Base-by-base conservation (phyloP, 305 asterid species). In the Rubia tinctorum region DNA sequence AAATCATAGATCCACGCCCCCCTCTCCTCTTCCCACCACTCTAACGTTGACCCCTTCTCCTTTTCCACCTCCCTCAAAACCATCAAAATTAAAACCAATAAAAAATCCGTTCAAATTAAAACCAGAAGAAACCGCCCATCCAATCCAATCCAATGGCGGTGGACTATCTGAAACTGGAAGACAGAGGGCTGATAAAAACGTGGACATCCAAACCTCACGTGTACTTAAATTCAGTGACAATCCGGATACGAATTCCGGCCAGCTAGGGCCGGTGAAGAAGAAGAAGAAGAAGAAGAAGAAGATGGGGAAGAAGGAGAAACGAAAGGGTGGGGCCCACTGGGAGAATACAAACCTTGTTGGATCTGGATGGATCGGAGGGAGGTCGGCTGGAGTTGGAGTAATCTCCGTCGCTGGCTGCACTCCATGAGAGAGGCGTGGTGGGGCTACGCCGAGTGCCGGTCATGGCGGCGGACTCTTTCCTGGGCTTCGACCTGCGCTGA, bases 351-450 rank as follows among this genome's bases (percentile, higher is more conserved):
- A 84, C 86, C 88, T 82, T 84, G 81, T 77, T 82, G 81, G 84
- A 84, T 84, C 86, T 79, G 76, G 82, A 77, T n/a, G 71, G 79
- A 79, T 73, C 78, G 80, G 81, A 81, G 40, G 75, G 63, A 23
- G 66, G 74, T 53, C 68, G 81, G 82, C 72, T 78, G 42, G 82
- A 79, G 71, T 76, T 64, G 10, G 75, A 76, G 72, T 39, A 40
- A 63, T 79, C 82, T 44, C 84, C 82, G 37, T 82, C 84, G 68
- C 84, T 83, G 43, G 81, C 77, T 25, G 9, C 85, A 67, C 86
- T 79, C 86, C 82, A 84, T 3, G 88, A 78, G 6, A 80, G 78
- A 42, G 88, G 88, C 23, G 84, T 84, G 60, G 81, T 84, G 53
- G 88, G 88, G 76, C 86, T 84, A 70, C 75, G 76, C 69, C 86